Evolutionary conservation across 108 stramenopile species (phyloP).

Genomic region (Cyclotella baltica): DNA sequence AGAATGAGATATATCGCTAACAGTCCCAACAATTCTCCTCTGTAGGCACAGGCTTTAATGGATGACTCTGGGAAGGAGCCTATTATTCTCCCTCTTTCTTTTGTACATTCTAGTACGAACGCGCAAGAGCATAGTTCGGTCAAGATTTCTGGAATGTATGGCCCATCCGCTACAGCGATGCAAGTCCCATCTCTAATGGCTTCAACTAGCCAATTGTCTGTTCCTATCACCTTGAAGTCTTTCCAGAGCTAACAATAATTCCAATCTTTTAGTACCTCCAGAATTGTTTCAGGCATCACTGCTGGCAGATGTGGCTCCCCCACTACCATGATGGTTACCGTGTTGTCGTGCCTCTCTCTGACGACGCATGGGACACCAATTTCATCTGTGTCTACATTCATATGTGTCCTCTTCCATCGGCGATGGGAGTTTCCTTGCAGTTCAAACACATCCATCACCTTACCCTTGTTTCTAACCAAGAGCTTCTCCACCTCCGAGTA

Average conservation of each 20-base stretch:
- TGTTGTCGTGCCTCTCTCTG: background rate
- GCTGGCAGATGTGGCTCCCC: too few relatives aligned
- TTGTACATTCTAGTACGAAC: slow-evolving; percentile 2
- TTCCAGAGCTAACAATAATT: slow-evolving; percentile 17
- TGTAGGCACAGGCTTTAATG: too few relatives aligned
- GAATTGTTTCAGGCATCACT: too few relatives aligned
- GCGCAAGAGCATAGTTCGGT: background rate
- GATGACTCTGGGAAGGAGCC: too few relatives aligned
- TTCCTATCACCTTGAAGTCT: background rate
- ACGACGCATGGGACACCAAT: background rate
- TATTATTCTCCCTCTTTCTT: too few relatives aligned
- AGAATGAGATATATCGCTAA: background rate
- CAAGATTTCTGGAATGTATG: background rate
- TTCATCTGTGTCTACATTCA: background rate
- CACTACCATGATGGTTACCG: background rate
- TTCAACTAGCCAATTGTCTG: background rate
- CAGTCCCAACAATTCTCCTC: too few relatives aligned
- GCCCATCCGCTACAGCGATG: slow-evolving; percentile 27
- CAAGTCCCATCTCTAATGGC: background rate
- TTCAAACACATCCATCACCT: too few relatives aligned
- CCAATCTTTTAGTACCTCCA: too few relatives aligned
- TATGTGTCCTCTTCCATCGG: background rate
- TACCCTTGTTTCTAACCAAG: background rate
- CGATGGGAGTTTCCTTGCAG: background rate
- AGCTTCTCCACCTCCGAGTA: slow-evolving; percentile 15